Conservation (phyloP, 2,329 filamentous ascomycete genomes). For the Stachybotrys chlorohalonatus region DNA sequence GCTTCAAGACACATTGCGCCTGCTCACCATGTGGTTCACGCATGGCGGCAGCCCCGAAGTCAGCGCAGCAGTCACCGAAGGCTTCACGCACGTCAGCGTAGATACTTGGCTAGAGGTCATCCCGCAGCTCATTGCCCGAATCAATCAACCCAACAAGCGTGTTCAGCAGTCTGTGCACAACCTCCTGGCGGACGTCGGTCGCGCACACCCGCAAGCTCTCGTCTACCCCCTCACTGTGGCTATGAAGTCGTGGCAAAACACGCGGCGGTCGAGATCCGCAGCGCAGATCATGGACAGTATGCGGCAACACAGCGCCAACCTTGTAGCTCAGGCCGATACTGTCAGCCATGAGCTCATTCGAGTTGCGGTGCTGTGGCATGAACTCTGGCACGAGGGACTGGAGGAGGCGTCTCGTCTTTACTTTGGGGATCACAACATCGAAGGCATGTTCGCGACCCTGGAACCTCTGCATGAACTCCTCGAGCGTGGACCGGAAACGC, state of each 20-base stretch:
- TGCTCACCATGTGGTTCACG: slow-evolving; percentile 93
- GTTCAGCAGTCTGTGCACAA: slow-evolving; percentile 90
- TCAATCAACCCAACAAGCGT: slow-evolving; percentile 87
- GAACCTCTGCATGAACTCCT: slow-evolving; percentile 87
- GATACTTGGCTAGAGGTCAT: slow-evolving; percentile 99
- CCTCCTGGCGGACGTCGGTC: slow-evolving; percentile 82
- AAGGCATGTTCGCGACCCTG: slow-evolving; percentile 91
- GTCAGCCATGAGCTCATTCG: slow-evolving; percentile 96
- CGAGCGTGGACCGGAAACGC: slow-evolving; percentile 82
- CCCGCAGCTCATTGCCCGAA: slow-evolving; percentile 90
- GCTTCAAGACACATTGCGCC: slow-evolving; percentile 84
- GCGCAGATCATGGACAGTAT: slow-evolving; percentile 96
- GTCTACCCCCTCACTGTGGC: slow-evolving; percentile 97
- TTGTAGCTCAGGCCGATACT: slow-evolving; percentile 91
- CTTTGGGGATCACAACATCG: slow-evolving; percentile 95
- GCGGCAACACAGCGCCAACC: slow-evolving; percentile 82
- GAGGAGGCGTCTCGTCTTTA: slow-evolving; percentile 95
- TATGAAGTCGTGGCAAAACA: slow-evolving; percentile 84
- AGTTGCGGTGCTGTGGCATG: slow-evolving; percentile 95
- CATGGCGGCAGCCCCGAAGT: slow-evolving; percentile 86
- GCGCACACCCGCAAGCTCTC: slow-evolving; percentile 88
- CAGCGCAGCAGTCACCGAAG: slow-evolving; percentile 78
- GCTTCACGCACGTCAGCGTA: slow-evolving; percentile 83
- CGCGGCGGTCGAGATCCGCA: slow-evolving; percentile 77
- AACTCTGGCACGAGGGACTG: slow-evolving; percentile 96